Base-by-base conservation (phyloP, 139 green algal species). In the Marvania coccoides region DNA sequence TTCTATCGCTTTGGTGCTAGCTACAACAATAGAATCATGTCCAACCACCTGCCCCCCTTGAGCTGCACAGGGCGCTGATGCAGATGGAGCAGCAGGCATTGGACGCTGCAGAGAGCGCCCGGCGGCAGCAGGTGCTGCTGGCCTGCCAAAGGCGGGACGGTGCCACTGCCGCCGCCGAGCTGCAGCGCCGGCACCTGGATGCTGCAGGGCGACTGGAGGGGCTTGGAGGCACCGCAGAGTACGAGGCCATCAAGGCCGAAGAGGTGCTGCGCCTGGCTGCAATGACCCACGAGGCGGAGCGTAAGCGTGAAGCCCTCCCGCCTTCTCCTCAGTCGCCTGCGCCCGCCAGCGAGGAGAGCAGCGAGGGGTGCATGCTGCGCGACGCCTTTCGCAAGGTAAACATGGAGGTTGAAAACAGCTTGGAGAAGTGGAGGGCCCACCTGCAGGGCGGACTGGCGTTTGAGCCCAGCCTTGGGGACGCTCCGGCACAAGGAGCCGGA, bases 41-140 rank as follows among this genome's bases (percentile, higher is more conserved):
- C 19, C 19, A 51, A 51, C 19, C 42, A 28, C 42, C 19, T 51
- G 19, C 19, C 19, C 19, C 42, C 19, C 19, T 51, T 51, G 19
- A 28, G 19, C 19, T 51, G 19, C 19, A 51, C 42, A 51, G 42
- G 19, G 42, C 42, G 19, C 42, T 51, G 42, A 51, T 19, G 19
- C 42, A 51, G 19, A 51, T 55, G 48, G 57, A 26, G 26, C 57
- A 47, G 19, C 30, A 64, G 26, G 57, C 57, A 14, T 57, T 64
- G 57, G 57, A 64, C n/a, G 26, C 26, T n/a, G 57, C 57, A 12
- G 57, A 64, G 26, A 47, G 19, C 24, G 57, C 57, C 26, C 30
- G 57, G 48, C 47, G 48, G 24, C 37, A 64, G 29, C 57, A 64
- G 26, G 33, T 64, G n/a, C 19, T 26, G 30, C 26, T 64, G 14